Conservation (phyloP, 1,284 basidiomycete species). For the Fomitopsis palustris region DNA sequence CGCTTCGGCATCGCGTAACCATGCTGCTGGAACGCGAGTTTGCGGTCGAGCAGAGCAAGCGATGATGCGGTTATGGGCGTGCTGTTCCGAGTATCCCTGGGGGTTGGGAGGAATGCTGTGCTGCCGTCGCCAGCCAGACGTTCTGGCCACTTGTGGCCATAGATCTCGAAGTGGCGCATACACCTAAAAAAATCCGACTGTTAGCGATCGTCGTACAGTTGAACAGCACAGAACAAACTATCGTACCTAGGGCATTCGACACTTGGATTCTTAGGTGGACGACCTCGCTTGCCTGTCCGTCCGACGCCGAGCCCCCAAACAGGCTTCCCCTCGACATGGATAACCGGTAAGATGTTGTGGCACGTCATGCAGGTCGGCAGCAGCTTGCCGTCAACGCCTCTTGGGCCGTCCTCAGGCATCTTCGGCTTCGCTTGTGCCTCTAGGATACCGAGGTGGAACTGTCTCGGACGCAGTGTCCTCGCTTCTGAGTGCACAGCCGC, state of each 20-base stretch:
- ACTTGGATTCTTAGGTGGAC: slow-evolving; percentile 50
- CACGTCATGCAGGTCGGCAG: slow-evolving; percentile 67
- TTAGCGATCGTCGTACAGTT: background rate
- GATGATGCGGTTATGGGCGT: slow-evolving; percentile 50
- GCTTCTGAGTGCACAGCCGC: slow-evolving; percentile 23
- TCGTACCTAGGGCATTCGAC: slow-evolving; percentile 72
- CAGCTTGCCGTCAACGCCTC: slow-evolving; percentile 28
- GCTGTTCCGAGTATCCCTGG: slow-evolving; percentile 38
- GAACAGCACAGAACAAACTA: slow-evolving; percentile 13
- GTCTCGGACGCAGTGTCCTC: slow-evolving; percentile 24
- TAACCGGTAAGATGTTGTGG: slow-evolving; percentile 63
- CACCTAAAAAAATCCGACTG: slow-evolving; percentile 42
- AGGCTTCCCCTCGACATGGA: slow-evolving; percentile 65
- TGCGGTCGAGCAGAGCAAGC: slow-evolving; percentile 49
- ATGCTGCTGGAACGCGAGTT: slow-evolving; percentile 41
- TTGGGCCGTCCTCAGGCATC: slow-evolving; percentile 28
- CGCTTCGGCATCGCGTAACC: slow-evolving; percentile 24
- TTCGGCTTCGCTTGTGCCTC: slow-evolving; percentile 24
- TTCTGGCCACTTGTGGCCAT: slow-evolving; percentile 63
- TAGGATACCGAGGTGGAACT: slow-evolving; percentile 9
- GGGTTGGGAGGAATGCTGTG: slow-evolving; percentile 41
- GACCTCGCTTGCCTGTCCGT: slow-evolving; percentile 34
- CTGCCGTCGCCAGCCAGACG: slow-evolving; percentile 50
- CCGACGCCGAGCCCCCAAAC: slow-evolving; percentile 66
- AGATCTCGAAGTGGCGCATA: slow-evolving; percentile 74